phyloP scores from a whole-genome alignment of 164 flowering plant genomes.

The Magnolia sinica region DNA sequence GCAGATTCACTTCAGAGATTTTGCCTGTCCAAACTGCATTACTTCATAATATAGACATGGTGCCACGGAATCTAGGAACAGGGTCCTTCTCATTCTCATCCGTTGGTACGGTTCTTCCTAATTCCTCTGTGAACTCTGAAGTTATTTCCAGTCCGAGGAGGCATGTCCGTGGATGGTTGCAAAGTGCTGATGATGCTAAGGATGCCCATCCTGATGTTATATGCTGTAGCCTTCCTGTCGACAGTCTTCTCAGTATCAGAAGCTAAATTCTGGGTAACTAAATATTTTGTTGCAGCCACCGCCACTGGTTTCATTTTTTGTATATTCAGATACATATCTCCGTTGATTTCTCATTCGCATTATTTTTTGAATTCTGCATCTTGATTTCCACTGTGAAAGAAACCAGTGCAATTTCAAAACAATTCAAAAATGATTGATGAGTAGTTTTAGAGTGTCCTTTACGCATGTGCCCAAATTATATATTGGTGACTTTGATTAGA shows the following conservation, averaged over 20 bases:
- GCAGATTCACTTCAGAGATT: not conserved
- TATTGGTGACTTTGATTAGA: not conserved
- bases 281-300: not conserved
- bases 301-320: not conserved
- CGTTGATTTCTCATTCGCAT: not conserved
- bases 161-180: not conserved
- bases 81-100: not conserved
- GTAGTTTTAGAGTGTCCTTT: not conserved
- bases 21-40: not conserved
- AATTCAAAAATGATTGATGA: not conserved
- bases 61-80: not conserved
- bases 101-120: not conserved
- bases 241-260: slow-evolving; percentile 8
- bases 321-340: not conserved
- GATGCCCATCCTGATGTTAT: not conserved
- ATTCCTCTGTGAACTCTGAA: not conserved
- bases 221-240: not conserved
- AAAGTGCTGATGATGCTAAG: not conserved
- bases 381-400: not conserved
- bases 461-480: not conserved
- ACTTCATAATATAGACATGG: not conserved
- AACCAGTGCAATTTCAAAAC: not conserved
- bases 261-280: not conserved
- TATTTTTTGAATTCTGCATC: not conserved
- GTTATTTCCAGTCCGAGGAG: not conserved